A percentile compares a stretch with the other conserved stretches of the same genome.
These are phyloP conservation scores for Phycomyces nitens DNA, from an alignment of 192 early-diverging fungal species.

Conservation along the genomic window DNA sequence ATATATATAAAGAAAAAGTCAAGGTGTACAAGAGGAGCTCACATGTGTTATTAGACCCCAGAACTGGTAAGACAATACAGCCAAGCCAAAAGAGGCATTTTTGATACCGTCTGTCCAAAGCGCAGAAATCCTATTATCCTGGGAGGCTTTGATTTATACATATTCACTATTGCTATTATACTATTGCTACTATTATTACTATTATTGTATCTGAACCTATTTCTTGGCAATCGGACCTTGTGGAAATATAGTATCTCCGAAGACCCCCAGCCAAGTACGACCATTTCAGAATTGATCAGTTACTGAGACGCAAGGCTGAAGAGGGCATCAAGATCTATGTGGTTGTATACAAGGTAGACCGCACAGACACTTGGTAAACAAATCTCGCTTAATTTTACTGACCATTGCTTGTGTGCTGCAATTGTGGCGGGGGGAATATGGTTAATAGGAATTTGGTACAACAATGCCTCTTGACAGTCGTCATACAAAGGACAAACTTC, in stretches of 20 bases:
- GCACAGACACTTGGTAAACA: no score
- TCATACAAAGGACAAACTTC: conserved; percentile 73
- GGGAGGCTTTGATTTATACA: no score
- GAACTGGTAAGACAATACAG: conserved; percentile 55
- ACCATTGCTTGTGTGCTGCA: neutral
- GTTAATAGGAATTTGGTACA: conserved; percentile 58
- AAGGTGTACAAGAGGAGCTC: no score
- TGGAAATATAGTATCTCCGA: conserved; percentile 57
- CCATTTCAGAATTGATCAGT: conserved; percentile 73
- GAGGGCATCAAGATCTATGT: conserved; percentile 87
- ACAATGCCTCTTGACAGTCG: conserved; percentile 72
- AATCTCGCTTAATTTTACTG: no score
- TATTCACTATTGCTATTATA: no score
- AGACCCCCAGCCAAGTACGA: conserved; percentile 70
- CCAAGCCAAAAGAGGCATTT: no score
- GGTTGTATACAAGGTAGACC: conserved; percentile 72
- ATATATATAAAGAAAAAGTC: no score
- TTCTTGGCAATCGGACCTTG: no score
- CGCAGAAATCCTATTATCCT: no score
- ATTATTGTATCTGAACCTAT: no score
- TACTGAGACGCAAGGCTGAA: conserved; percentile 78
- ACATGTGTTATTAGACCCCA: conserved; percentile 47
- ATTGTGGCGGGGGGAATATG: neutral
- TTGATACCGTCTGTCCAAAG: no score
- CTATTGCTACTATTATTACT: no score